Percentiles rank a stretch among this genome's conserved stretches.
Evolutionary conservation across 2,329 filamentous ascomycete genomes (phyloP).

Genomic region (Penicillium sp.): DNA sequence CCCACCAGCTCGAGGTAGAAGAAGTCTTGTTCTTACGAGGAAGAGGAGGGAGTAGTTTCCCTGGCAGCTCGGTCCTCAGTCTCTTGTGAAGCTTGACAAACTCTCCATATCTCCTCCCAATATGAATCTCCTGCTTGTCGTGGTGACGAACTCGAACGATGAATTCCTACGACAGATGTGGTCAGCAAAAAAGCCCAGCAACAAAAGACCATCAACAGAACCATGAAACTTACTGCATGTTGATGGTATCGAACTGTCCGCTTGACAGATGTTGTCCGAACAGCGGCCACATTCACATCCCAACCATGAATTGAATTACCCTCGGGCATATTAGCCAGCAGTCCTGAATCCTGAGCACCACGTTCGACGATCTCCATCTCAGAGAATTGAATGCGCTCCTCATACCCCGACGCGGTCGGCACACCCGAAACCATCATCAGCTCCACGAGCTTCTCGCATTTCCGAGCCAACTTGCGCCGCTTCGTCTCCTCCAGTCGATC

Average conservation of each 20-base stretch:
- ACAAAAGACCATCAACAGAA: background rate
- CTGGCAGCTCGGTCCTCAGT: slow-evolving; percentile 80
- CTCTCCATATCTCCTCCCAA: slow-evolving; percentile 84
- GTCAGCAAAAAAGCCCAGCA: slow-evolving; percentile 1
- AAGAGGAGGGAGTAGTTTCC: slow-evolving; percentile 80
- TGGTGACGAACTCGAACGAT: slow-evolving; percentile 79
- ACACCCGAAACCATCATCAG: slow-evolving; percentile 99
- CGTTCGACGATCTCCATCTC: slow-evolving; percentile 96
- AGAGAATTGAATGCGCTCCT: slow-evolving; percentile 93
- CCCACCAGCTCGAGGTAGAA: slow-evolving; percentile 59
- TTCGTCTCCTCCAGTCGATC: slow-evolving; percentile 96
- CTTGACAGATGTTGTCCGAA: slow-evolving; percentile 76
- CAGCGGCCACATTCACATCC: slow-evolving; percentile 93
- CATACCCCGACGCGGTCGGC: slow-evolving; percentile 91
- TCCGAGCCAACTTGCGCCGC: slow-evolving; percentile 82
- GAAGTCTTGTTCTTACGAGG: slow-evolving; percentile 90
- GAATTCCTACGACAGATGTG: slow-evolving; percentile 65
- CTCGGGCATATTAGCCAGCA: slow-evolving; percentile 83
- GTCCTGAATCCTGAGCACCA: slow-evolving; percentile 84
- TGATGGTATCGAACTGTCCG: slow-evolving; percentile 85
- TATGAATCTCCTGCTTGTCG: slow-evolving; percentile 70
- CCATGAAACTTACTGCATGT: slow-evolving; percentile 66
- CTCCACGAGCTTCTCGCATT: slow-evolving; percentile 93
- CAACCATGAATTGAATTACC: slow-evolving; percentile 92
- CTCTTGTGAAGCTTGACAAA: slow-evolving; percentile 77